A percentile compares a stretch with the other conserved stretches of the same genome.
Conservation (phyloP, 2,329 filamentous ascomycete genomes). For the Fusarium heterosporum region DNA sequence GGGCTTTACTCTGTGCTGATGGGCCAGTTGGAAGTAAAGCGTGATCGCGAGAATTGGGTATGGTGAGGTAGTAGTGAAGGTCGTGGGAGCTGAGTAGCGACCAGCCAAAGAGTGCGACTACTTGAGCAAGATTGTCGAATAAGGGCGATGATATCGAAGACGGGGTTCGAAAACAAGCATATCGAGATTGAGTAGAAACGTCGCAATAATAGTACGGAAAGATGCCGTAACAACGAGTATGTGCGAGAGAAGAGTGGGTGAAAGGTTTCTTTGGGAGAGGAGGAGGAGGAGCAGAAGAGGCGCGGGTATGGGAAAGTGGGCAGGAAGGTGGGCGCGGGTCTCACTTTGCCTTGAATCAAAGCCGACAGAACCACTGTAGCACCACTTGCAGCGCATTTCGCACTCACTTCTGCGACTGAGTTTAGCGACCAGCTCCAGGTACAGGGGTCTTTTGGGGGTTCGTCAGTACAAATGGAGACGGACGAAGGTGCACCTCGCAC, state of each 20-base stretch:
- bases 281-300: slow-evolving; percentile 30
- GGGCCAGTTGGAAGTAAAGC: slow-evolving; percentile 11
- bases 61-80: slow-evolving; percentile 28
- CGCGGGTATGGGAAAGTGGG: slow-evolving; percentile 35
- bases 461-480: neutral
- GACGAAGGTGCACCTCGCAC: neutral
- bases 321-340: slow-evolving; percentile 40
- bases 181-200: slow-evolving; percentile 38
- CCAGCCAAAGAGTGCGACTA: slow-evolving; percentile 42
- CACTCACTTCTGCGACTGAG: slow-evolving; percentile 3
- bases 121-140: slow-evolving; percentile 37
- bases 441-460: slow-evolving; percentile 23
- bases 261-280: slow-evolving; percentile 43
- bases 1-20: slow-evolving; percentile 1
- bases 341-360: slow-evolving; percentile 26
- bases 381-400: slow-evolving; percentile 26
- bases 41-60: slow-evolving; percentile 38
- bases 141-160: slow-evolving; percentile 40
- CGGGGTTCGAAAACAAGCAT: slow-evolving; percentile 47
- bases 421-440: slow-evolving; percentile 13
- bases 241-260: slow-evolving; percentile 46
- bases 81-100: slow-evolving; percentile 31
- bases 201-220: slow-evolving; percentile 41
- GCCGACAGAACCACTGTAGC: slow-evolving; percentile 19
- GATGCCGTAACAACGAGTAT: slow-evolving; percentile 31